Percentiles rank a stretch among this genome's conserved stretches.
These are phyloP conservation scores for Candida suzukii DNA, from an alignment of 805 yeast genomes.

Conservation along the genomic window DNA sequence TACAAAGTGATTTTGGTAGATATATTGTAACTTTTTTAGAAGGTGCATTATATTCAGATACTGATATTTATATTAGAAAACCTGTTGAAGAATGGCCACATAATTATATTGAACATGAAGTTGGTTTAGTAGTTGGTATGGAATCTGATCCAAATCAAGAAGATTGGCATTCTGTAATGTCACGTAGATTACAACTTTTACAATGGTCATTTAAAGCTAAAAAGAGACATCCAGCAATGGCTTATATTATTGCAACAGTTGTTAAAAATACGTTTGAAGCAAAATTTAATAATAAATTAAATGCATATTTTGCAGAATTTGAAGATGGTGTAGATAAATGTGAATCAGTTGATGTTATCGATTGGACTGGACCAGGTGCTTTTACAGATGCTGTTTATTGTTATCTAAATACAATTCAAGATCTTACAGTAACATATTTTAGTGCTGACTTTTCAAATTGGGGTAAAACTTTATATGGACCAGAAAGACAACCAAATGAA, in stretches of 20 bases:
- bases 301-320: neutral
- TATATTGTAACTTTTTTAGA: constrained; percentile 37
- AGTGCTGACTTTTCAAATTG: constrained; percentile 1
- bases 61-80: constrained; percentile 39
- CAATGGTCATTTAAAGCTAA: constrained; percentile 49
- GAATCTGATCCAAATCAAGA: constrained; percentile 40
- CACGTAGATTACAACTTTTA: constrained; percentile 41
- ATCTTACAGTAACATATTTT: constrained; percentile 1
- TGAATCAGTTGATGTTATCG: constrained; percentile 19
- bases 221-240: constrained; percentile 48
- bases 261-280: constrained; percentile 36
- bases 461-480: constrained; percentile 5
- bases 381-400: constrained; percentile 42
- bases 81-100: constrained; percentile 49
- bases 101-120: constrained; percentile 30
- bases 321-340: neutral
- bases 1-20: constrained; percentile 40
- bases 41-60: constrained; percentile 47
- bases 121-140: constrained; percentile 40
- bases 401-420: constrained; percentile 30
- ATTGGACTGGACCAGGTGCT: constrained; percentile 47
- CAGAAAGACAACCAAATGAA: constrained; percentile 2
- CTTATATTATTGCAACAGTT: constrained; percentile 39
- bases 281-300: constrained; percentile 8
- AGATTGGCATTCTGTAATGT: constrained; percentile 35